Base-by-base conservation (phyloP, 2,329 filamentous ascomycete genomes). In the Cryphonectria japonica region DNA sequence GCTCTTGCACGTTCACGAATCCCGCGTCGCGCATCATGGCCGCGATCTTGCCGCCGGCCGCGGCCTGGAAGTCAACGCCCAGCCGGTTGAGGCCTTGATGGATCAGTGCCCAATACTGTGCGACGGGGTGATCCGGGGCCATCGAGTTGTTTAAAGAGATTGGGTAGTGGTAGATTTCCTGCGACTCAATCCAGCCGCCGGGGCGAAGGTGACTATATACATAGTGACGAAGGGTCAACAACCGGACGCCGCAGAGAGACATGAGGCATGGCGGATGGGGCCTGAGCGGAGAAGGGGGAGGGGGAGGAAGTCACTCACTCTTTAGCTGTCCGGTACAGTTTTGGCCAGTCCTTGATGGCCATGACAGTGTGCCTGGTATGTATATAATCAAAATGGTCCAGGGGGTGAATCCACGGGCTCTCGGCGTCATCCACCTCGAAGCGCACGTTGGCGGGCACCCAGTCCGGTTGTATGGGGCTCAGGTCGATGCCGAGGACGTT, bases 371-470 rank as follows among this genome's bases (percentile, higher is more conserved):
- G 85, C 3, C 87, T 82, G n/a, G 83, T 84, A 76, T 90, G 88
- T 46, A 91, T 84, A 71, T 88, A 89, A 76, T 91, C 88, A 69
- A 89, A 90, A 67, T 85, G 82, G 71, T 88, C 84, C 4, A 77
- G 76, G 6, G 85, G 84, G 72, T 88, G 83, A 22, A 88, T 77
- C 88, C 85, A 87, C 3, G 83, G 80, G 71, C 83, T 83, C 77
- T 90, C 87, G 37, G 86, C 85, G 76, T 91, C 89, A 75, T 91
- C 89, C 13, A 92, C 84, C 71, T 89, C 81, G 79, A 91, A 91
- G 9, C 82, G 83, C n/a, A 88, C 83, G 75, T 91, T 91, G 14
- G 86, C 83, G 22, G 88, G 89, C 16, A 90, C 82, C 78, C 81
- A 83, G 50, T 78, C 78, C 1, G 83, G 82, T 73, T 86, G 83